Conservation (phyloP, 495 filamentous ascomycete species). For the Podospora anserina region DNA sequence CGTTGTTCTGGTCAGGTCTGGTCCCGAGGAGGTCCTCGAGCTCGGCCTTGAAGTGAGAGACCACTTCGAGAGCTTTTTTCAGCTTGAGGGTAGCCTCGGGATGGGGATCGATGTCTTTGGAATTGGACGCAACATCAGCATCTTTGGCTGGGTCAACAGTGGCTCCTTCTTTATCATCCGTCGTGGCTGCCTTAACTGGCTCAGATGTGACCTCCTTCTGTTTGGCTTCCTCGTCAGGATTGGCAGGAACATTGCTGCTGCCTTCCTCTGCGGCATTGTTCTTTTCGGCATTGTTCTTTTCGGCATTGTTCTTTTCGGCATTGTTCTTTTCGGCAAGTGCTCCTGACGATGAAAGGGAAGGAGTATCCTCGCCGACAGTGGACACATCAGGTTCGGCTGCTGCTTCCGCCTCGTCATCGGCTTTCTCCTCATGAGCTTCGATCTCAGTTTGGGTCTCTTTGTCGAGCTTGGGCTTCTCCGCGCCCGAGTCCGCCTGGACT, state of each 20-base stretch:
- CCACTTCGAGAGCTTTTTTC: conserved; percentile 15
- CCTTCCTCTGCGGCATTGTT: background rate
- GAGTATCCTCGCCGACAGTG: conserved; percentile 22
- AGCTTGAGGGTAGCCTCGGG: conserved; percentile 18
- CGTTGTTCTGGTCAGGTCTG: background rate
- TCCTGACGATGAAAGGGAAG: conserved; percentile 8
- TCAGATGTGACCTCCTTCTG: background rate
- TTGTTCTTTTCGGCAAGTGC: conserved; percentile 9
- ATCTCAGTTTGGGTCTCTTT: conserved; percentile 1
- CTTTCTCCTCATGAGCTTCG: background rate
- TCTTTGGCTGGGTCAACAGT: background rate
- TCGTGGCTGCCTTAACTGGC: background rate
- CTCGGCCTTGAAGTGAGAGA: conserved; percentile 22
- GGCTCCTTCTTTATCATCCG: no score
- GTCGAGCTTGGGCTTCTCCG: background rate
- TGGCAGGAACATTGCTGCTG: background rate
- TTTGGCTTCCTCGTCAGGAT: background rate
- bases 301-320: conserved; percentile 1
- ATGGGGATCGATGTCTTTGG: background rate
- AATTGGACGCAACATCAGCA: background rate
- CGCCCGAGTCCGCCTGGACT: background rate
- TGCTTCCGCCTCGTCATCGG: conserved; percentile 1
- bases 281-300: conserved; percentile 5
- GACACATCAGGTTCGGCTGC: conserved; percentile 1
- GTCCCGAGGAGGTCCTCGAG: conserved; percentile 23